Evolutionary conservation across 179 eudicot species (phyloP), one percentile per base, ranked within the genome.

Genomic region (Beta macrorhiza): DNA sequence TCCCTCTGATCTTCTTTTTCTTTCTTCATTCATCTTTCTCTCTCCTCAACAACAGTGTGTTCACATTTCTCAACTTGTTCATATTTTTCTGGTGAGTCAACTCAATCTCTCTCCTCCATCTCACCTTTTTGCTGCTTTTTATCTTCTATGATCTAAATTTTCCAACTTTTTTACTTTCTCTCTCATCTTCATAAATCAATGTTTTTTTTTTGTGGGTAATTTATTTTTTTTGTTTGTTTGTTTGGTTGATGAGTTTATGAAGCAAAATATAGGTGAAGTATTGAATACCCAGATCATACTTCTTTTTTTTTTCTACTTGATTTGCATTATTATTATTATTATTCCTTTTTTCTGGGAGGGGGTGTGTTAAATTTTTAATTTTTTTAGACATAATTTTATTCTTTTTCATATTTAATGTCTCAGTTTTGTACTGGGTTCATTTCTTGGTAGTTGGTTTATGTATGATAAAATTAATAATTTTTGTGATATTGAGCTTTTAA

Each of bases 41-140:
- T 70, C 74, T 74, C 29, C 55, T 70, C 49, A 67, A 10, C 9
- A 10, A 65, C 45, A 55, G 64, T 58, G 72, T 22, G n/a, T 37
- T n/a, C 72, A 53, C 78, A 49, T 69, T 74, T 75, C 56, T 78
- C 82, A 79, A 68, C 73, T 61, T 32, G 29, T 11, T 11, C 16
- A 17, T 32, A 15, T 76, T 62, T 20, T 15, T 55, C 44, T 56
- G 86, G 86, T 83, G 77, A 80, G 82, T 83, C 62, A 22, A 68
- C 71, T 8, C 19, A 2, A 29, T 20, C 25, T 76, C 3, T 1
- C 16, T 58, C 19, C 22, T 22, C 37, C 58, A 9, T 71, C 15
- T 59, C n/a, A 22, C 52, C 42, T 74, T 57, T 74, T 74, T 47
- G 19, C 55, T 29, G 8, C 53, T 17, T 16, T 61, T 19, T 57